phyloP scores from a whole-genome alignment of 257 asterid genomes.

The Solanum gandarillasii region DNA sequence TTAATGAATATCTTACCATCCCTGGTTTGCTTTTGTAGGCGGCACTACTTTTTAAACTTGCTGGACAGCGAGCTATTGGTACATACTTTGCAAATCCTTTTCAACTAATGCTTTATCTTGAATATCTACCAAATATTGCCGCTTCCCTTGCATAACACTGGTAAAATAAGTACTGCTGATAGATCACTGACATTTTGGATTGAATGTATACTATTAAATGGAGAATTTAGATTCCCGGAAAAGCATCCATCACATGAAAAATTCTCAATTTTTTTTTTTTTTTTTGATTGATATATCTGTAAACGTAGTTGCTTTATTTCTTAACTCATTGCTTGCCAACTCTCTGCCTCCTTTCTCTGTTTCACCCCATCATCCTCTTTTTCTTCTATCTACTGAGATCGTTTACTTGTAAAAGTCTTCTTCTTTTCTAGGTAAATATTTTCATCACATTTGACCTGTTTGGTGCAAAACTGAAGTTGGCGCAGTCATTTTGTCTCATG shows the following conservation, averaged over 20 bases:
- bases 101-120: background rate
- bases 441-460: background rate
- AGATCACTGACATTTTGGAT: background rate
- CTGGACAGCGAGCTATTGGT: conserved; percentile 93
- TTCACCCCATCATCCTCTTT: background rate
- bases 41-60: conserved; percentile 87
- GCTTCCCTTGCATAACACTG: background rate
- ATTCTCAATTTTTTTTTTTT: background rate
- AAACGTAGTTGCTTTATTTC: background rate
- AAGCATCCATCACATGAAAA: background rate
- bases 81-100: conserved; percentile 8
- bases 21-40: conserved; percentile 38
- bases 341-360: background rate
- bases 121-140: background rate
- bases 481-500: background rate
- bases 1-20: conserved; percentile 7
- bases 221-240: background rate
- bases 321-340: background rate
- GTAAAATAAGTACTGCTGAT: background rate
- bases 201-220: background rate
- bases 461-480: background rate
- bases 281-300: background rate
- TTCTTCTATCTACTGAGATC: background rate
- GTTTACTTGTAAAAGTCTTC: background rate
- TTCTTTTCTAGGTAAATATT: background rate